Conservation (phyloP, 2,329 filamentous ascomycete genomes). For the Colletotrichum lupini region DNA sequence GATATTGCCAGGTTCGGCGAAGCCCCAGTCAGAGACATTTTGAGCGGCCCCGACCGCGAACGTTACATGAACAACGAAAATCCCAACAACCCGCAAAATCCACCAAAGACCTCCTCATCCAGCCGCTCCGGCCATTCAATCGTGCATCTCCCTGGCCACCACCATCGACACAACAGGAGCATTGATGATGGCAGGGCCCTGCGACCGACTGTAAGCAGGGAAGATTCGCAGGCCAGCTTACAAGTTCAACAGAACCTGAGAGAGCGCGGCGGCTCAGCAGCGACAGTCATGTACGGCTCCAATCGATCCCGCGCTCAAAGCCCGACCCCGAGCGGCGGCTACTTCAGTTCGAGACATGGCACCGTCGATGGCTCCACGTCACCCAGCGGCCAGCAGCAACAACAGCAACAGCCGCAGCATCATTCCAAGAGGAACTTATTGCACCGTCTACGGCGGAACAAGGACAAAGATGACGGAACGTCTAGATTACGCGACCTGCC, state of each 20-base stretch:
- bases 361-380: constrained; percentile 68
- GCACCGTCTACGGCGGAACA: constrained; percentile 61
- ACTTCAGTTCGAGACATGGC: constrained; percentile 59
- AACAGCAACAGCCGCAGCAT: constrained; percentile 40
- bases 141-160: constrained; percentile 73
- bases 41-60: constrained; percentile 76
- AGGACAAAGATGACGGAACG: constrained; percentile 64
- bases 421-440: constrained; percentile 62
- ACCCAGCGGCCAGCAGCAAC: constrained; percentile 53
- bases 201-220: constrained; percentile 79
- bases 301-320: constrained; percentile 75
- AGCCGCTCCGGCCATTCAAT: constrained; percentile 69
- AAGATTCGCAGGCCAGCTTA: constrained; percentile 72
- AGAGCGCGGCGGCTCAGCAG: constrained; percentile 61
- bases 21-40: constrained; percentile 77
- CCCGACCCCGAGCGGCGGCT: constrained; percentile 79
- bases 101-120: constrained; percentile 72
- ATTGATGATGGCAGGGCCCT: constrained; percentile 74
- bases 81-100: constrained; percentile 55
- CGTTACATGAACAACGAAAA: constrained; percentile 67
- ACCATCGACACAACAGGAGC: constrained; percentile 76
- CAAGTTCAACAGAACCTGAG: constrained; percentile 52
- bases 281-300: constrained; percentile 55
- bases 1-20: constrained; percentile 83
- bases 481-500: constrained; percentile 60